Percentiles rank a stretch among this genome's conserved stretches.
Evolutionary conservation across 78 protist genomes (phyloP).

Genomic region (Emiliania huxleyi): DNA sequence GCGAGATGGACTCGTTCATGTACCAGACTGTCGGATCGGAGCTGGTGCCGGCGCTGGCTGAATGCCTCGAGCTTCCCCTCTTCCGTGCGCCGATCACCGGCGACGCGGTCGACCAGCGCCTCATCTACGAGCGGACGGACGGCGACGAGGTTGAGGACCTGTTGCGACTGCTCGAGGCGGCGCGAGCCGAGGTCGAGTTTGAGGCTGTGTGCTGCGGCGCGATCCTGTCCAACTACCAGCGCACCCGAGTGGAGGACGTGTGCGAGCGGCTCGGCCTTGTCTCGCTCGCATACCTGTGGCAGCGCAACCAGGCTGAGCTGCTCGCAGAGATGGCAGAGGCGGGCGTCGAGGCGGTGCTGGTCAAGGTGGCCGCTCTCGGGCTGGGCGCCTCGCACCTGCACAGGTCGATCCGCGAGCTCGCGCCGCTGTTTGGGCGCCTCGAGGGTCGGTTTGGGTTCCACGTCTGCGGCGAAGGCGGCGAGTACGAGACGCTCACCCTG

Average conservation of each 20-base stretch:
- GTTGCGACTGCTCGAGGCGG: slow-evolving; percentile 43
- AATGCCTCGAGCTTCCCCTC: slow-evolving; percentile 78
- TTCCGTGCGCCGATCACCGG: slow-evolving; percentile 54
- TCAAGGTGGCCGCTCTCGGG: slow-evolving; percentile 85
- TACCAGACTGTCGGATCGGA: slow-evolving; percentile 91
- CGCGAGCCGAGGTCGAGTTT: slow-evolving; percentile 53
- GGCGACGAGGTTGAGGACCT: slow-evolving; percentile 92
- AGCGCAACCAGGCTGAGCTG: slow-evolving; percentile 64
- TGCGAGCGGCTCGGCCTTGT: slow-evolving; percentile 74
- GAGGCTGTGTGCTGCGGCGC: slow-evolving; percentile 92
- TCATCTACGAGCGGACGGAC: slow-evolving; percentile 37
- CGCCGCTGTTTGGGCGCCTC: neutral
- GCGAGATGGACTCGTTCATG: slow-evolving; percentile 91
- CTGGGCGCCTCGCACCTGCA: slow-evolving; percentile 15
- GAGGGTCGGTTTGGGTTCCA: slow-evolving; percentile 44
- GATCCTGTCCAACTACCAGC: slow-evolving; percentile 91
- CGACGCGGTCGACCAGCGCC: neutral
- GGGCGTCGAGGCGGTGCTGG: slow-evolving; percentile 70
- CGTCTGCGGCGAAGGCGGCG: slow-evolving; percentile 98
- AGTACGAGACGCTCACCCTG: slow-evolving; percentile 91
- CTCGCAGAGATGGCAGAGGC: slow-evolving; percentile 77
- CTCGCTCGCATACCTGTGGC: slow-evolving; percentile 86
- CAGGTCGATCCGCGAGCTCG: neutral
- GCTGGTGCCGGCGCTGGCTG: slow-evolving; percentile 58
- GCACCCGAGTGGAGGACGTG: slow-evolving; percentile 87